phyloP scores from a whole-genome alignment of 768 basidiomycete species.

The Glaciozyma antarctica region DNA sequence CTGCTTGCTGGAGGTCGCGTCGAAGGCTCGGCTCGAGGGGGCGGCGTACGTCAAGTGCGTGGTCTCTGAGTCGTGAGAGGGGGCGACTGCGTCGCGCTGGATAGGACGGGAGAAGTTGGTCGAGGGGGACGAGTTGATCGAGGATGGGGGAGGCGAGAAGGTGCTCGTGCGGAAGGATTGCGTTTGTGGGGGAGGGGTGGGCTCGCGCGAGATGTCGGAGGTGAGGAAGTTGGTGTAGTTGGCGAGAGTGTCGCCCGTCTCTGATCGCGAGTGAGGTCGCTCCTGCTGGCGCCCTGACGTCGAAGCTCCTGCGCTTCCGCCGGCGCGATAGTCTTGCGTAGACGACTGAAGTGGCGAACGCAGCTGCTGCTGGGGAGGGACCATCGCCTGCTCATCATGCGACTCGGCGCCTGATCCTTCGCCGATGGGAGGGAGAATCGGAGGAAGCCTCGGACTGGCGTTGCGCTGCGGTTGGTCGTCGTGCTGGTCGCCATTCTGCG shows the following conservation, averaged over 20 bases:
- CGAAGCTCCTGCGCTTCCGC: not conserved
- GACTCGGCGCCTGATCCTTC: not conserved
- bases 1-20: not conserved
- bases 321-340: slow-evolving; percentile 14
- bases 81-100: not conserved
- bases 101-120: slow-evolving; percentile 4
- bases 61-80: not conserved
- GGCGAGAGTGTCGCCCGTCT: not conserved
- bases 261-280: not conserved
- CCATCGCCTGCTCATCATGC: not conserved
- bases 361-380: not conserved
- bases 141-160: not conserved
- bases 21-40: not conserved
- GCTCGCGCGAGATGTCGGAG: slow-evolving; percentile 18
- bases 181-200: not conserved
- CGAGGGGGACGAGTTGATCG: not conserved
- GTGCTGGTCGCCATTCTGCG: not conserved
- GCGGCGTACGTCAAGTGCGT: slow-evolving; percentile 17
- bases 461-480: slow-evolving; percentile 1
- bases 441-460: slow-evolving; percentile 4
- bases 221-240: slow-evolving; percentile 15
- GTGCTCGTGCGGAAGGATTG: not conserved
- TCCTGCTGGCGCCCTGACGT: not conserved
- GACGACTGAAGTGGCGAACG: not conserved
- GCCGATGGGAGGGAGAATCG: slow-evolving; percentile 23